Conservation (phyloP, 1,284 basidiomycete species). For the Leucoagaricus sp. region DNA sequence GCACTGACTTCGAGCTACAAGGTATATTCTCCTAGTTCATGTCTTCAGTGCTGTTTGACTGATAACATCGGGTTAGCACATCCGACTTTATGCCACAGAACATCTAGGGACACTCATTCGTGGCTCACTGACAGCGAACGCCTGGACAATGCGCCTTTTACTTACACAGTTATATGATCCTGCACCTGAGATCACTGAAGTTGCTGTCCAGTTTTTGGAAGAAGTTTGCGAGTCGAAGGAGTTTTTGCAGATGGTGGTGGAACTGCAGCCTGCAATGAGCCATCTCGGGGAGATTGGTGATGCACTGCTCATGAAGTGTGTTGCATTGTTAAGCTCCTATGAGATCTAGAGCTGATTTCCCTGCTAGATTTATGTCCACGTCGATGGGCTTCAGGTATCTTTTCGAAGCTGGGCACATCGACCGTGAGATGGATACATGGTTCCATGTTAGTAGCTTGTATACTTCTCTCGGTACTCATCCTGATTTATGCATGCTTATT, state of each 20-base stretch:
- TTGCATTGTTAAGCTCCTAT: slow-evolving; percentile 16
- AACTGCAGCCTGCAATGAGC: slow-evolving; percentile 93
- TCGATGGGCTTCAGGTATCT: slow-evolving; percentile 92
- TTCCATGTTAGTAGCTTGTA: slow-evolving; percentile 66
- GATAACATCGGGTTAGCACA: slow-evolving; percentile 75
- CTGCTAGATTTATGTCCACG: slow-evolving; percentile 90
- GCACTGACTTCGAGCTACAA: slow-evolving; percentile 91
- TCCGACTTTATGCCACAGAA: slow-evolving; percentile 86
- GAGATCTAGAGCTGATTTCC: not conserved
- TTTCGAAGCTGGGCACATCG: slow-evolving; percentile 90
- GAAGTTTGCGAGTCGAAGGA: slow-evolving; percentile 87
- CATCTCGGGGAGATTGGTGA: slow-evolving; percentile 94
- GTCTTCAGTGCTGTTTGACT: slow-evolving; percentile 1
- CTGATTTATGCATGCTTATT: not conserved
- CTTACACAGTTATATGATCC: slow-evolving; percentile 97
- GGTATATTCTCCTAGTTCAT: slow-evolving; percentile 38
- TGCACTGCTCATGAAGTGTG: slow-evolving; percentile 83
- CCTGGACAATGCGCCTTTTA: slow-evolving; percentile 88
- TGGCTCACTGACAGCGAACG: slow-evolving; percentile 59
- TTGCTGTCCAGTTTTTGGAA: slow-evolving; percentile 87
- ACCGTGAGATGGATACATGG: slow-evolving; percentile 95
- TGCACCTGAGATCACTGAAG: slow-evolving; percentile 84
- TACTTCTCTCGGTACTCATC: not conserved
- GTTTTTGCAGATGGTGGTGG: slow-evolving; percentile 87
- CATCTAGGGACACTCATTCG: slow-evolving; percentile 84